These are phyloP conservation scores for Clitocybe nebularis DNA, from an alignment of 1,284 basidiomycete species.

Conservation along the genomic window DNA sequence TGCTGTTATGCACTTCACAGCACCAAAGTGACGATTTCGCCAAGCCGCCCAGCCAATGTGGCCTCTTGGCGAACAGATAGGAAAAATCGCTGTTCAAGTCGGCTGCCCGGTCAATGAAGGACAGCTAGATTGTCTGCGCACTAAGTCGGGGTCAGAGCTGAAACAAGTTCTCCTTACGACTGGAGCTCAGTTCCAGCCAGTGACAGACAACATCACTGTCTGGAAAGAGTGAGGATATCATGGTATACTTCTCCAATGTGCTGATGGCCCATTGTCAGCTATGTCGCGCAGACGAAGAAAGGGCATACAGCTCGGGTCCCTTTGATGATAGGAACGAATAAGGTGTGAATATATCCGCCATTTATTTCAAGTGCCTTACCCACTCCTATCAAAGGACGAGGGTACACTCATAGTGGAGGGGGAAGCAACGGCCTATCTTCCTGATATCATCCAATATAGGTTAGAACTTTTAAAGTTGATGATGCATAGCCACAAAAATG, in stretches of 20 bases:
- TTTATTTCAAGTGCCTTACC: background rate
- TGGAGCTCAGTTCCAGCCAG: constrained; percentile 39
- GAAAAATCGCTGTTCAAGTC: constrained; percentile 30
- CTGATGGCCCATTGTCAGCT: constrained; percentile 17
- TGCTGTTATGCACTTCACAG: background rate
- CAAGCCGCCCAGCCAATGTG: constrained; percentile 37
- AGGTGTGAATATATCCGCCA: constrained; percentile 15
- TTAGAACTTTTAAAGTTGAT: constrained; percentile 7
- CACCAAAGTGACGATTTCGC: background rate
- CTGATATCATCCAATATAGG: constrained; percentile 33
- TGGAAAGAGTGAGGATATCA: constrained; percentile 32
- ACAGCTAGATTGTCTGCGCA: constrained; percentile 35
- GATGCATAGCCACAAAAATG: background rate
- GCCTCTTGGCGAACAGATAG: constrained; percentile 34
- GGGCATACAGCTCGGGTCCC: constrained; percentile 37
- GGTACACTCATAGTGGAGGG: constrained; percentile 39
- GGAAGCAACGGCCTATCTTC: constrained; percentile 37
- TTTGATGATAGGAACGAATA: constrained; percentile 38
- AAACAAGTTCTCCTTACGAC: constrained; percentile 30
- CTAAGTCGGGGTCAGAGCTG: constrained; percentile 28
- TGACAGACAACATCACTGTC: constrained; percentile 39
- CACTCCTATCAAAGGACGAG: constrained; percentile 30
- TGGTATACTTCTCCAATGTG: background rate
- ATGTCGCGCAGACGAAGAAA: constrained; percentile 30
- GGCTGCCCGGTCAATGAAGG: constrained; percentile 32